These are phyloP conservation scores for Pezicula neosporulosa DNA, from an alignment of 2,329 filamentous ascomycete genomes.

Conservation along the genomic window DNA sequence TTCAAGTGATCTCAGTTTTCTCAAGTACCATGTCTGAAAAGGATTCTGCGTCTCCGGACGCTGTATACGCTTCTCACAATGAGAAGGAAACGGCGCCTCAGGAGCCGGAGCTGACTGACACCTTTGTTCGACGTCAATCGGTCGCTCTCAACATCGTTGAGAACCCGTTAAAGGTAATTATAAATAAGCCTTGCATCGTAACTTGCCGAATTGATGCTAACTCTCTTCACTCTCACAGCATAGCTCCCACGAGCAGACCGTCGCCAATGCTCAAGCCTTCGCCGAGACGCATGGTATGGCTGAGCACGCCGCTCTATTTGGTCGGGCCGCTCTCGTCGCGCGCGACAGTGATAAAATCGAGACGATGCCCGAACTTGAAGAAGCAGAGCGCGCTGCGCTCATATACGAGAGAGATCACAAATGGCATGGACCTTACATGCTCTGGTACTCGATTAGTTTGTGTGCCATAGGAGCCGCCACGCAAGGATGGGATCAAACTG, in stretches of 20 bases:
- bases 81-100: no score
- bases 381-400: constrained; percentile 30
- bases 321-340: constrained; percentile 53
- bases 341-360: constrained; percentile 18
- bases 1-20: no score
- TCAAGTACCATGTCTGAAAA: no score
- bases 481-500: constrained; percentile 34
- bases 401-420: constrained; percentile 59
- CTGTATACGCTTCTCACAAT: no score
- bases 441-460: constrained; percentile 63
- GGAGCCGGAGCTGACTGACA: no score
- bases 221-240: constrained; percentile 33
- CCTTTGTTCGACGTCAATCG: no score
- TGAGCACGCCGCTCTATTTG: constrained; percentile 55
- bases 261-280: constrained; percentile 48
- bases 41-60: no score
- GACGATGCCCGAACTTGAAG: constrained; percentile 17
- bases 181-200: no score
- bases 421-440: constrained; percentile 58
- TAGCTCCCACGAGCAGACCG: constrained; percentile 35
- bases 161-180: no score
- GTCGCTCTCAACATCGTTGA: no score
- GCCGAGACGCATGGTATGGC: constrained; percentile 53
- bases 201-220: neutral
- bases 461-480: constrained; percentile 68